Percentiles rank a stretch among this genome's conserved stretches.
Conservation (phyloP, 306 rosid genomes). For the Nissolia schottii region DNA sequence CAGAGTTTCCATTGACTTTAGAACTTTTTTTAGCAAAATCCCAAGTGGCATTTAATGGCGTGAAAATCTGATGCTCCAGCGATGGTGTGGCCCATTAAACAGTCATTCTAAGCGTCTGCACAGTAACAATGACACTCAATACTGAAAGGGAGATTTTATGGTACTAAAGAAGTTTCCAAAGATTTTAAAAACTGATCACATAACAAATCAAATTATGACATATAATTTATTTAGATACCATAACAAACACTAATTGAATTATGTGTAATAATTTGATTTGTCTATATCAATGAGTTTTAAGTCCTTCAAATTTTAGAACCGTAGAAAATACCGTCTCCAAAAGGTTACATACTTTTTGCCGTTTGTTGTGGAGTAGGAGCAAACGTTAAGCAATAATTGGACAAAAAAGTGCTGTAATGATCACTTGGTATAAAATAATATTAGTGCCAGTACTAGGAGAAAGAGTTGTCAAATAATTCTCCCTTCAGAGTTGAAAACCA, state of each 20-base stretch:
- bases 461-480: not conserved
- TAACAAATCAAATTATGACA: too few relatives aligned
- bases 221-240: too few relatives aligned
- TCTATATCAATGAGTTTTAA: too few relatives aligned
- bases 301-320: too few relatives aligned
- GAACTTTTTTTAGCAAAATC: not conserved
- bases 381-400: not conserved
- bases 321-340: too few relatives aligned
- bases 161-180: too few relatives aligned
- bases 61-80: not conserved
- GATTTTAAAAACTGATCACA: too few relatives aligned
- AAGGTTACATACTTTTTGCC: not conserved
- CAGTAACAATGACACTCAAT: not conserved
- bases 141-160: too few relatives aligned
- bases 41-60: not conserved
- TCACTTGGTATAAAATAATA: not conserved
- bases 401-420: not conserved
- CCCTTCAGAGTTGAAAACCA: not conserved
- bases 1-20: slow-evolving; percentile 30
- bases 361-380: not conserved
- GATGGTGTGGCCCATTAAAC: not conserved
- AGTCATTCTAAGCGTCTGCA: not conserved
- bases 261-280: too few relatives aligned
- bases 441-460: not conserved
- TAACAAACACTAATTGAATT: too few relatives aligned